phyloP scores from a whole-genome alignment of 2,329 filamentous ascomycete genomes.

The Sclerotinia spermophila region DNA sequence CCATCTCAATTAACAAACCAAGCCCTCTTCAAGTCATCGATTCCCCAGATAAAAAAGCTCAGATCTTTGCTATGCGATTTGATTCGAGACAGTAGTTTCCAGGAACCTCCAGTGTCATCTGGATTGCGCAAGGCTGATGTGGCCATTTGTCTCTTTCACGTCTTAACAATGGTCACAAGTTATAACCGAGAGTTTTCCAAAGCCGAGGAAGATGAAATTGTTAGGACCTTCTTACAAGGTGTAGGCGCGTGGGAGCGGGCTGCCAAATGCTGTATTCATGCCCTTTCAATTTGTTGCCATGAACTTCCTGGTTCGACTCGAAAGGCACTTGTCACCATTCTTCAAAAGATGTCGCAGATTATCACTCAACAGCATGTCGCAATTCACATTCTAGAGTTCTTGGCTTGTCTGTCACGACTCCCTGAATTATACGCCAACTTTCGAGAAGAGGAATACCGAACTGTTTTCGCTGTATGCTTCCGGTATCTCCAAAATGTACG shows the following conservation, averaged over 20 bases:
- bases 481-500: slow-evolving; percentile 87
- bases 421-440: slow-evolving; percentile 85
- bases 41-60: slow-evolving; percentile 71
- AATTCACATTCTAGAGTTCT: slow-evolving; percentile 91
- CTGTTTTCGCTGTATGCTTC: slow-evolving; percentile 93
- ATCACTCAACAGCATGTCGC: slow-evolving; percentile 91
- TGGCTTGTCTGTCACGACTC: slow-evolving; percentile 82
- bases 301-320: slow-evolving; percentile 85
- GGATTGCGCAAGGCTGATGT: slow-evolving; percentile 84
- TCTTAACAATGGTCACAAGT: slow-evolving; percentile 81
- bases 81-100: slow-evolving; percentile 71
- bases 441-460: slow-evolving; percentile 85
- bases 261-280: slow-evolving; percentile 90
- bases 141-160: slow-evolving; percentile 82
- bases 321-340: slow-evolving; percentile 77
- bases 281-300: slow-evolving; percentile 89
- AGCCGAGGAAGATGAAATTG: slow-evolving; percentile 83
- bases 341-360: slow-evolving; percentile 92
- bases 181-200: slow-evolving; percentile 85
- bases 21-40: slow-evolving; percentile 71
- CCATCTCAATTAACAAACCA: slow-evolving; percentile 88
- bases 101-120: slow-evolving; percentile 74
- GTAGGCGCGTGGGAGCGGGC: slow-evolving; percentile 82
- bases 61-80: slow-evolving; percentile 78
- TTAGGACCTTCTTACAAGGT: slow-evolving; percentile 79